Evolutionary conservation across 192 early-diverging fungal genomes (phyloP), one percentile per base, ranked within the genome.

Genomic region (Haplosporangium gracile): DNA sequence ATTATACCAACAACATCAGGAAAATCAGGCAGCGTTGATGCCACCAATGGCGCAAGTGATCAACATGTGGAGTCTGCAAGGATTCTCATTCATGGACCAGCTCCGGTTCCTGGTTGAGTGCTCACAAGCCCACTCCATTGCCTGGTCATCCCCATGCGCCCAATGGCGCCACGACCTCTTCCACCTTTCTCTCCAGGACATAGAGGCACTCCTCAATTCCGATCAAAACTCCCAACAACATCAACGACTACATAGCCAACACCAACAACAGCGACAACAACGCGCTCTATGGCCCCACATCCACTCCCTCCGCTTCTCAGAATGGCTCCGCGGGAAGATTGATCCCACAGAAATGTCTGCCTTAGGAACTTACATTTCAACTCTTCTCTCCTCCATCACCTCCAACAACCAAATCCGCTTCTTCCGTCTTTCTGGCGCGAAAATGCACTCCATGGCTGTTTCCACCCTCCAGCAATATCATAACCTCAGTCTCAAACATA

Each of bases 91-190:
- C 60, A 65, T 65, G 60, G 60, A 65, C 29, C 60, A 65, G 13
- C 29, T 65, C 10, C n/a, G 60, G 10, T 65, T 65, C 60, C 13
- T 65, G 10, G 60, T 65, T 9, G 60, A 65, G 60, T 65, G 60
- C 11, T 65, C 60, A 65, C 60, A 65, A 32, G 60, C 60, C 60
- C 60, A 29, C 11, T 65, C 60, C n/a, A 65, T 65, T 29, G 60
- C 60, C 60, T 65, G 60, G 60, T 65, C 60, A 2, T 65, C 60
- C 0, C 60, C 60, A 32, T 65, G 60, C 29, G 60, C 60, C 26
- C 60, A 65, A 65, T 65, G 60, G 60, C 60, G 60, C 60, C 29
- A 65, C 11, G 60, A 65, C 29, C 60, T 65, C 29, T 65, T 32
- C 11, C 60, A 65, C 60, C 60, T 65, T 11, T 65, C 60, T 11